Percentiles rank a stretch among this genome's conserved stretches.
Conservation (phyloP, 2,329 filamentous ascomycete genomes). For the Aspergillus pseudoglaucus region DNA sequence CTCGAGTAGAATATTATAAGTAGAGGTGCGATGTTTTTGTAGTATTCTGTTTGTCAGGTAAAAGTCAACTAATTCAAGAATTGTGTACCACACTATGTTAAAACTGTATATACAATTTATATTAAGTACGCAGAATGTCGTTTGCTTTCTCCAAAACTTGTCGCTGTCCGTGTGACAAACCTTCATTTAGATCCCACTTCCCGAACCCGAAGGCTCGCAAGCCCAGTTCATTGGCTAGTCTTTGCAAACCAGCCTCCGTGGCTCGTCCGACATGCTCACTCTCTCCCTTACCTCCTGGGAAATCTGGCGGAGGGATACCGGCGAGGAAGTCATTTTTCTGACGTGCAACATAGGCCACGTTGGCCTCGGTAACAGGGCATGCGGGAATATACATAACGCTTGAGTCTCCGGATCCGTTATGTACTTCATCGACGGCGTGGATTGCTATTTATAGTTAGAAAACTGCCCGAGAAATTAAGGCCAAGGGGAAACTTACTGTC, state of each 20-base stretch:
- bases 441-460: neutral
- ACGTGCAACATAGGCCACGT: conserved; percentile 7
- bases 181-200: neutral
- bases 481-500: conserved; percentile 1
- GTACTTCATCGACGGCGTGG: conserved; percentile 3
- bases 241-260: neutral
- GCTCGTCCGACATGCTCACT: conserved; percentile 2
- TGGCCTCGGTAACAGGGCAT: conserved; percentile 4
- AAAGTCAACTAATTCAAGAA: no score
- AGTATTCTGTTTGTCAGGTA: no score
- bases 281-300: conserved; percentile 6
- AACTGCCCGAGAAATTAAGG: neutral
- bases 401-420: conserved; percentile 3
- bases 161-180: neutral
- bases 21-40: no score
- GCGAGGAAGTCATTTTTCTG: conserved; percentile 4
- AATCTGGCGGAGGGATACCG: conserved; percentile 7
- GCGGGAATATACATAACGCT: conserved; percentile 9
- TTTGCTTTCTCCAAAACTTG: neutral
- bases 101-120: no score
- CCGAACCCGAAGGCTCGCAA: neutral
- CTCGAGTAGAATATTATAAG: no score
- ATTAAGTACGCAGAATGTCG: neutral
- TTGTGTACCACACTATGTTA: no score
- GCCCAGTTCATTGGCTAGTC: neutral